phyloP scores from a whole-genome alignment of 208 protist species.

The Trypanosoma platydactyli region DNA sequence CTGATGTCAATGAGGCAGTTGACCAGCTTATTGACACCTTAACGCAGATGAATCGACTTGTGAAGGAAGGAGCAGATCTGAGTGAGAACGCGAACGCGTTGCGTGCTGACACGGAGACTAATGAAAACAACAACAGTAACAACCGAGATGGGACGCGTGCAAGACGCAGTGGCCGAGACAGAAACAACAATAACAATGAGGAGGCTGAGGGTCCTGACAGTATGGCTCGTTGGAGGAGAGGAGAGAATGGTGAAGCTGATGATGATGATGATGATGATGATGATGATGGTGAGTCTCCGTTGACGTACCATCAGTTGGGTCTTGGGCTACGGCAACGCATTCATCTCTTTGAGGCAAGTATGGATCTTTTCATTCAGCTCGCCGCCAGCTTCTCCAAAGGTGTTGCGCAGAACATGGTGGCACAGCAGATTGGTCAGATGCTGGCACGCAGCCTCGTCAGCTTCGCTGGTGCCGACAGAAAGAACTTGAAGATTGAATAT shows the following conservation, averaged over 20 bases:
- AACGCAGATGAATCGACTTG: constrained; percentile 77
- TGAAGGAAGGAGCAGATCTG: constrained; percentile 61
- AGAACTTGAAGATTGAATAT: constrained; percentile 78
- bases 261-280: constrained; percentile 49
- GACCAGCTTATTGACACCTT: constrained; percentile 84
- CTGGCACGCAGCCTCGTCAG: constrained; percentile 77
- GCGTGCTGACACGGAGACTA: background rate
- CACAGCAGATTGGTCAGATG: constrained; percentile 87
- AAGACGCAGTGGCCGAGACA: background rate
- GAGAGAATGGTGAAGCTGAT: constrained; percentile 30
- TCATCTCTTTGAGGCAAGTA: constrained; percentile 73
- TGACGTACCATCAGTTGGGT: constrained; percentile 83
- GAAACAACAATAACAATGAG: constrained; percentile 18
- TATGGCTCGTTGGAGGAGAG: background rate
- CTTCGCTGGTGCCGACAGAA: constrained; percentile 79
- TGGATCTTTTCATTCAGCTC: constrained; percentile 88
- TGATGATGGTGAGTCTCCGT: constrained; percentile 18
- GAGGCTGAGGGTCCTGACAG: background rate
- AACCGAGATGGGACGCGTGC: constrained; percentile 1
- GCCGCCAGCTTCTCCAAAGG: constrained; percentile 71
- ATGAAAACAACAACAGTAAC: constrained; percentile 4
- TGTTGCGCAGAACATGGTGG: constrained; percentile 88
- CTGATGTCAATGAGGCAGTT: constrained; percentile 84
- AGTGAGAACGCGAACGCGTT: constrained; percentile 49
- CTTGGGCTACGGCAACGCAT: constrained; percentile 61